Evolutionary conservation across 768 basidiomycete genomes (phyloP), one percentile per base, ranked within the genome.

Genomic region (Tubosaeta sp.): DNA sequence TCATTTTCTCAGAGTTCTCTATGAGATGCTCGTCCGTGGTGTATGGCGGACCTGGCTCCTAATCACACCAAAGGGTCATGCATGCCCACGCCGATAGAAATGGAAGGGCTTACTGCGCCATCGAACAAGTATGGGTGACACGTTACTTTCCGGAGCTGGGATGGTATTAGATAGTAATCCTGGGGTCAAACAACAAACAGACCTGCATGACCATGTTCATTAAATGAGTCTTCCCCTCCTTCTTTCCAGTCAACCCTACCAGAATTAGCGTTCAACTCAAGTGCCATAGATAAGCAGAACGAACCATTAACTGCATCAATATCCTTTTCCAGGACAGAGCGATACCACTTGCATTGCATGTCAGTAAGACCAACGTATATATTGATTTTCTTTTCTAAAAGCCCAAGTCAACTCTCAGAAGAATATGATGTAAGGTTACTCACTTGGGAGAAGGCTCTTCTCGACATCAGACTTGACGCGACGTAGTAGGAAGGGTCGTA

Each of bases 181-280:
- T 11, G 26, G 10, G 19, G 47, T 27, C 16, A 2, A 3, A 27
- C 41, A 10, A 12, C 29, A 38, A 9, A 42, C 74, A n/a, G 17
- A 91, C 81, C 78, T 99, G 97, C 97, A 98, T 98, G 55, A 98
- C 97, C 79, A 99, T 94, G 67, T 98, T 99, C 86, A 97, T 92
- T 46, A 98, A 70, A 32, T 95, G 76, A 5, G 95, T 97, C 74
- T 98, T 99, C 50, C 95, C 95, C 68, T 99, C 97, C 67, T 98
- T 98, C 80, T 97, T 97, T 8, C 95, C 93, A 2, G 91, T 91
- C 31, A 94, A 74, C 37, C 91, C 90, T 91, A 54, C 22, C 10
- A 1, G n/a, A 13, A 5, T 19, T 3, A 35, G 4, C 3, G 53
- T 50, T 34, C 54, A 45, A 31, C 19, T 27, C 43, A 25, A 39